Evolutionary conservation across 768 basidiomycete genomes (phyloP).

Genomic region (Tephrocybe sp.): DNA sequence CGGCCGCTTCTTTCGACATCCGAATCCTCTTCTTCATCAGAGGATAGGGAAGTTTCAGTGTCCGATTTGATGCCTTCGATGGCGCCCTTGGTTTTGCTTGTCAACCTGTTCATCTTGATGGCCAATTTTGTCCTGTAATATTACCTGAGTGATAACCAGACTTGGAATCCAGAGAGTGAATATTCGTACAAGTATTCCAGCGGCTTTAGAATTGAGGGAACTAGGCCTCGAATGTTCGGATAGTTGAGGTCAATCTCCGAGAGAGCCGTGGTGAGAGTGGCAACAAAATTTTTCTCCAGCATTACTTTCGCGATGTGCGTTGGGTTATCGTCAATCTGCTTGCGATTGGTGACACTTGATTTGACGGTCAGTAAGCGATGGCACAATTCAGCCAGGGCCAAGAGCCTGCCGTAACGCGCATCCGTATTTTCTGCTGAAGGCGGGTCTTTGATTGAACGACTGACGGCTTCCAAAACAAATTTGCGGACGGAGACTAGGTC

Average conservation of each 20-base stretch:
- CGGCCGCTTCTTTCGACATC: conserved; percentile 53
- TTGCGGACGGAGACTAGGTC: conserved; percentile 92
- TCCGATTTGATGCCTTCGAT: conserved; percentile 47
- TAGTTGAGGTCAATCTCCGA: conserved; percentile 96
- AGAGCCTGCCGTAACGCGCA: conserved; percentile 81
- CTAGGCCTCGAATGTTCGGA: conserved; percentile 82
- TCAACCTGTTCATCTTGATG: conserved; percentile 93
- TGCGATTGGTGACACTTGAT: conserved; percentile 58
- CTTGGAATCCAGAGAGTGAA: conserved; percentile 2
- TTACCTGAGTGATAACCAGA: conserved; percentile 13
- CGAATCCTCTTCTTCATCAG: conserved; percentile 64
- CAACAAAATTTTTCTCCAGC: conserved; percentile 97
- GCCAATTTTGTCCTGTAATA: conserved; percentile 81
- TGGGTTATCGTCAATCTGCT: conserved; percentile 69
- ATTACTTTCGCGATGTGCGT: conserved; percentile 96
- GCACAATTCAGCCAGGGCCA: conserved; percentile 85
- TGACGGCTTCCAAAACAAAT: conserved; percentile 86
- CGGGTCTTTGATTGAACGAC: conserved; percentile 83
- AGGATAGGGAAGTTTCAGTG: conserved; percentile 47
- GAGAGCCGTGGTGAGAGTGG: conserved; percentile 81
- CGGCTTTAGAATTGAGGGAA: conserved; percentile 86
- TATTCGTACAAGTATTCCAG: conserved; percentile 79
- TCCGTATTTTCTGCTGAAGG: conserved; percentile 60
- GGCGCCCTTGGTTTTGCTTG: conserved; percentile 62
- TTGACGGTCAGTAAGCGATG: conserved; percentile 84